These are phyloP conservation scores for Physaria fendleri DNA, from an alignment of 345 rosid genomes.

Conservation along the genomic window DNA sequence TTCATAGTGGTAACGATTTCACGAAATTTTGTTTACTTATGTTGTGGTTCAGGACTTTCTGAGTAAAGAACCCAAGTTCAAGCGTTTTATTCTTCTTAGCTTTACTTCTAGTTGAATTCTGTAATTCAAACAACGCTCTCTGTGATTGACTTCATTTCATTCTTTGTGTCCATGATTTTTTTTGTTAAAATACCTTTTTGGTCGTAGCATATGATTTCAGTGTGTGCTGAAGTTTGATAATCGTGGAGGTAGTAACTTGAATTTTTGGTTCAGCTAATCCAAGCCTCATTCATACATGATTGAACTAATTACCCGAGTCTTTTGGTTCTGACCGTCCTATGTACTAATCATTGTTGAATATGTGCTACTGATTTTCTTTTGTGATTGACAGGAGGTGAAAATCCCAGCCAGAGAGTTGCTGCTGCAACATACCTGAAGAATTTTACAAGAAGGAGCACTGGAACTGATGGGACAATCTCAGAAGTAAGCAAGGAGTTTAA, in stretches of 20 bases:
- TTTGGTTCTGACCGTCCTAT: background rate
- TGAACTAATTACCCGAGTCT: background rate
- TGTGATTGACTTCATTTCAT: background rate
- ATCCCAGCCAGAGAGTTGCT: slow-evolving; percentile 55
- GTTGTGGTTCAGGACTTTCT: background rate
- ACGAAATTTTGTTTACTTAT: background rate
- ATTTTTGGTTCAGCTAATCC: slow-evolving; percentile 1
- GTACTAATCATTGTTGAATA: background rate
- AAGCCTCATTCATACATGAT: background rate
- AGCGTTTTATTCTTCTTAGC: background rate
- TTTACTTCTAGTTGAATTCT: background rate
- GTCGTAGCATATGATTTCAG: background rate
- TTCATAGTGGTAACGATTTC: background rate
- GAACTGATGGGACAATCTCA: slow-evolving; percentile 27
- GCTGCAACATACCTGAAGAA: slow-evolving; percentile 81
- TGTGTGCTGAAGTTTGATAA: background rate
- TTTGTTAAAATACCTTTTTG: background rate
- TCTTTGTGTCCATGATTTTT: background rate
- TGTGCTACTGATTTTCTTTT: background rate
- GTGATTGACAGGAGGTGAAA: slow-evolving; percentile 44
- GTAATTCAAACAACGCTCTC: background rate
- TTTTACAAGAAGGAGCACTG: slow-evolving; percentile 45
- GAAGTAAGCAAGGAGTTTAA: slow-evolving; percentile 63
- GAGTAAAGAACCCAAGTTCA: background rate
- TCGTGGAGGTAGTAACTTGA: background rate